A percentile compares a stretch with the other conserved stretches of the same genome.
phyloP scores from a whole-genome alignment of 495 filamentous ascomycete genomes.

The Tuber borchii region DNA sequence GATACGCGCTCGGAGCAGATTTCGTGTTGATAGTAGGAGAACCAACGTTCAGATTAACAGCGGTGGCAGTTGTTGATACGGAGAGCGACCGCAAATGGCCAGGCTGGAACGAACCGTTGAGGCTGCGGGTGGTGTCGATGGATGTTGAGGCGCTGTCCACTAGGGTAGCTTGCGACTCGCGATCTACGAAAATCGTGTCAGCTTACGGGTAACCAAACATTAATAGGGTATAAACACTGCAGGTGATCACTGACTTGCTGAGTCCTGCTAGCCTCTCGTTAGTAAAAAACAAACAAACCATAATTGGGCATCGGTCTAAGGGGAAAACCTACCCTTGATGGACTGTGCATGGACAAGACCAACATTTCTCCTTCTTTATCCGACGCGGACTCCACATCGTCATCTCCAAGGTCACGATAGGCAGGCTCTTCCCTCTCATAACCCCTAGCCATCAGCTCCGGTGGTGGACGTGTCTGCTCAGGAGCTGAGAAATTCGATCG shows the following conservation, averaged over 20 bases:
- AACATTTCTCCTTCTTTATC: slow-evolving; percentile 60
- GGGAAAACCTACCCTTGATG: slow-evolving; percentile 35
- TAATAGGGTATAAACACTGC: slow-evolving; percentile 6
- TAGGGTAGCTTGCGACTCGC: slow-evolving; percentile 31
- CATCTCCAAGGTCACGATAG: slow-evolving; percentile 58
- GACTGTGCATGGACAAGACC: slow-evolving; percentile 55
- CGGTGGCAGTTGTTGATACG: slow-evolving; percentile 54
- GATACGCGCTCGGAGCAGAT: slow-evolving; percentile 21
- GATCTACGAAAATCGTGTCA: slow-evolving; percentile 25
- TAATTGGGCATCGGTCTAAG: background rate
- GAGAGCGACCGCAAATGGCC: slow-evolving; percentile 43
- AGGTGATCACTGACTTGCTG: slow-evolving; percentile 22
- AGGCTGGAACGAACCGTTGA: slow-evolving; percentile 47
- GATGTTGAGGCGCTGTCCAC: slow-evolving; percentile 22
- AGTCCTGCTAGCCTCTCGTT: slow-evolving; percentile 13
- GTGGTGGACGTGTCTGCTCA: slow-evolving; percentile 80
- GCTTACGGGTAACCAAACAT: slow-evolving; percentile 6
- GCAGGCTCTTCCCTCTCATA: slow-evolving; percentile 51
- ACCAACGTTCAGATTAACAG: slow-evolving; percentile 61
- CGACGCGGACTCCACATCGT: slow-evolving; percentile 82
- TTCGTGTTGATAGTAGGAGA: slow-evolving; percentile 46
- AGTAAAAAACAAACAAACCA: background rate
- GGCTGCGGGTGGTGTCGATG: slow-evolving; percentile 41
- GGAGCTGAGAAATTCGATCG: slow-evolving; percentile 80
- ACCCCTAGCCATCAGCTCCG: slow-evolving; percentile 85